These are phyloP conservation scores for Phytophthora fragariae DNA, from an alignment of 352 stramenopile genomes.

Conservation along the genomic window DNA sequence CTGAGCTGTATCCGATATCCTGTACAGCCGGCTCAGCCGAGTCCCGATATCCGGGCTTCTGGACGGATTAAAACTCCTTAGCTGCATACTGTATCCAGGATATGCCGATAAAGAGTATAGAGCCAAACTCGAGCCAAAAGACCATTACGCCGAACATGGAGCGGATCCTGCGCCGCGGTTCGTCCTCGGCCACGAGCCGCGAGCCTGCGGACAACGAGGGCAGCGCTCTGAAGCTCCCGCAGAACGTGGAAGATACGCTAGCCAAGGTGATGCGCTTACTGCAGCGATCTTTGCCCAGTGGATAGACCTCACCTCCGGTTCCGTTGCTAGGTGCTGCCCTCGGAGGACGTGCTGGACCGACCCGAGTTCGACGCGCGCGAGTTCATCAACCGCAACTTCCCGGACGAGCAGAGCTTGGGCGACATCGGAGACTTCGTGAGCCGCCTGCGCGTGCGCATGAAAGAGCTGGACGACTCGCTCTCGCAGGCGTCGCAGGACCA, in stretches of 20 bases:
- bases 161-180: constrained; percentile 14
- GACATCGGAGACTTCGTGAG: constrained; percentile 88
- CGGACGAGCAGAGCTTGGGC: constrained; percentile 82
- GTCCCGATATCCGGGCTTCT: no score
- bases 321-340: constrained; percentile 64
- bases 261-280: constrained; percentile 41
- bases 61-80: not conserved
- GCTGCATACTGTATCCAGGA: not conserved
- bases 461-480: constrained; percentile 83
- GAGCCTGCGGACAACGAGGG: constrained; percentile 14
- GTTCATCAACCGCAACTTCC: constrained; percentile 95
- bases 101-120: not conserved
- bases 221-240: constrained; percentile 57
- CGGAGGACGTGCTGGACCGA: constrained; percentile 87
- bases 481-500: constrained; percentile 84
- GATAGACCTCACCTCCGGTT: not conserved
- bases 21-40: no score
- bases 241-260: constrained; percentile 61
- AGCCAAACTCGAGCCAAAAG: no score
- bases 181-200: not conserved
- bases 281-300: not conserved
- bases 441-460: constrained; percentile 79
- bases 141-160: constrained; percentile 18
- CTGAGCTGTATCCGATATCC: no score
- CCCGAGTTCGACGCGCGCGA: constrained; percentile 92